A percentile compares a stretch with the other conserved stretches of the same genome.
phyloP scores from a whole-genome alignment of 331 rosid genomes.

The Phaseolus coccineus region DNA sequence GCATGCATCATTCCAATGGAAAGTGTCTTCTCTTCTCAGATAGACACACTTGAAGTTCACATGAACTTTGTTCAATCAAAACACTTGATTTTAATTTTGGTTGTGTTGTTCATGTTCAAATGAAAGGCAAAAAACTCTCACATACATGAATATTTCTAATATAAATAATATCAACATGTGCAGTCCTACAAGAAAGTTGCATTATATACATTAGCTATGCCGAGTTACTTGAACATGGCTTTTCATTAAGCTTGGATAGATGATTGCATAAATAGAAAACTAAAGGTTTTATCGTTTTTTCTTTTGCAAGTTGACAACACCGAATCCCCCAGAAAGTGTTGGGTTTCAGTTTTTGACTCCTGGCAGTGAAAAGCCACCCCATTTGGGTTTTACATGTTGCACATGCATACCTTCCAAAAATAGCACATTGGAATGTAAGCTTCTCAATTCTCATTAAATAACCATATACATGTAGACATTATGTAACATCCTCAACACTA shows the following conservation, averaged over 20 bases:
- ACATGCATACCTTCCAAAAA: constrained; percentile 78
- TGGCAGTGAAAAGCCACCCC: constrained; percentile 92
- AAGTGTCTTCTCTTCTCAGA: too few species aligned
- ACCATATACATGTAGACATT: constrained; percentile 7
- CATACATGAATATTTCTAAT: background rate
- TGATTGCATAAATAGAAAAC: background rate
- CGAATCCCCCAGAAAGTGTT: constrained; percentile 82
- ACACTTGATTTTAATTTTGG: too few species aligned
- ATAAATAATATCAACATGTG: background rate
- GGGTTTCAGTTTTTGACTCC: constrained; percentile 70
- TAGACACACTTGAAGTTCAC: too few species aligned
- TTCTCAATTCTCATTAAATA: constrained; percentile 23
- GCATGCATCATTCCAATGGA: too few species aligned
- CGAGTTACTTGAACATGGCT: background rate
- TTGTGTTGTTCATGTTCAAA: too few species aligned
- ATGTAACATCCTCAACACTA: constrained; percentile 13
- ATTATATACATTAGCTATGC: constrained; percentile 25
- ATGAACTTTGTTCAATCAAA: too few species aligned
- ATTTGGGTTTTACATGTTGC: constrained; percentile 69
- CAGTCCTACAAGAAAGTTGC: background rate
- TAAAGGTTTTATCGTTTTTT: constrained; percentile 35
- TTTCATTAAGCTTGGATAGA: constrained; percentile 17
- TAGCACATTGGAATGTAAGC: constrained; percentile 40
- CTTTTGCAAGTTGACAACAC: constrained; percentile 75
- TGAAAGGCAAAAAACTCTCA: too few species aligned